Base-by-base conservation (phyloP, 2,329 filamentous ascomycete species). In the Apiospora marii region DNA sequence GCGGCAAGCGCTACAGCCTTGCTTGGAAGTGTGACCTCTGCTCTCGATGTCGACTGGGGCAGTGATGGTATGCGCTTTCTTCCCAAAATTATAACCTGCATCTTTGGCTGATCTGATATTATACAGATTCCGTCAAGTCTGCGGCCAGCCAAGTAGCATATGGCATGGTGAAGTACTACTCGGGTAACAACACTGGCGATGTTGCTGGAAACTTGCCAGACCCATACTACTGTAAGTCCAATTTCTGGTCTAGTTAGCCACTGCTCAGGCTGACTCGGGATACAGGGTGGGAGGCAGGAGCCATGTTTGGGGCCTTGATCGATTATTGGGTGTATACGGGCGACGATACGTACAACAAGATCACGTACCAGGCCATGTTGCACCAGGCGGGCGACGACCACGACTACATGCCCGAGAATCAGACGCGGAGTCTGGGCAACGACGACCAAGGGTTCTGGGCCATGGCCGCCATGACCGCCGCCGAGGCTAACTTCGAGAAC, bases 391-490 rank as follows among this genome's bases (percentile, higher is more conserved):
- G 90, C 51, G 82, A 86, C n/a, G 86, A 89, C 74, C 78, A 80
- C 16, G 89, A 93, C 79, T 93, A 87, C 79, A 92, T 92, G 90
- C 92, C 92, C 3, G 78, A 81, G n/a, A 92, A 92, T 81, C 90
- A 92, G 80, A 91, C 89, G 8, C 81, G 84, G 68, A 87, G 87
- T 1, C 82, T 88, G 74, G 92, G 92, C 75, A 94, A 94, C 82
- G 92, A 94, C 75, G 92, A 94, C 77, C 92, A 94, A 81, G 92
- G 93, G 7, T 96, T 96, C 83, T 97, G 94, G 94, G 93, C 89
- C n/a, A 88, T 96, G 85, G 90, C 94, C 0, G 93, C 92, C 73
- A 93, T 97, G 86, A 88, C 89, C 13, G 94, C 94, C 2, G 92
- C 92, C 49, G 94, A 97, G 82, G 89, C 92, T 77, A 91, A 91